A percentile compares a stretch with the other conserved stretches of the same genome.
phyloP scores from a whole-genome alignment of 1,284 basidiomycete genomes.

The Irpex sp. region DNA sequence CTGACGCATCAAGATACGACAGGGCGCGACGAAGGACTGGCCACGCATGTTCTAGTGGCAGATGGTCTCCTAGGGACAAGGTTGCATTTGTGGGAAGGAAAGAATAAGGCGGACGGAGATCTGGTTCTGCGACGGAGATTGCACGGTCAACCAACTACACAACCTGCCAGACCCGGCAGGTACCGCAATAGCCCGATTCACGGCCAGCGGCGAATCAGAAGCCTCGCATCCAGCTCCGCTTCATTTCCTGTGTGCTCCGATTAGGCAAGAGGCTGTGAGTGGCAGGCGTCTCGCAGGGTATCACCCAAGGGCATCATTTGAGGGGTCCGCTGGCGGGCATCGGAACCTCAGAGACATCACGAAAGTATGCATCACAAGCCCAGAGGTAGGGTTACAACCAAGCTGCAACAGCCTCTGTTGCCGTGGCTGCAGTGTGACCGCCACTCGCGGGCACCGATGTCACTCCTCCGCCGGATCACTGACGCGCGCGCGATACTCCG shows the following conservation, averaged over 20 bases:
- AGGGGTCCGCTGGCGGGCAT: neutral
- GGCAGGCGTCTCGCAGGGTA: neutral
- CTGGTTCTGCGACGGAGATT: constrained; percentile 15
- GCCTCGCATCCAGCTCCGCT: neutral
- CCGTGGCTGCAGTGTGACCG: neutral
- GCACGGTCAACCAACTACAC: constrained; percentile 8
- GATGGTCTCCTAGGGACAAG: constrained; percentile 2
- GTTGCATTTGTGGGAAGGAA: neutral
- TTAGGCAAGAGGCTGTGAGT: neutral
- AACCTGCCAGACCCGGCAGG: neutral
- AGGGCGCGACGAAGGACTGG: neutral
- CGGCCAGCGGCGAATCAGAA: too few relatives aligned
- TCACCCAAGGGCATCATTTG: neutral
- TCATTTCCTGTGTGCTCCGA: neutral
- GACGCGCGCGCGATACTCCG: constrained; percentile 17
- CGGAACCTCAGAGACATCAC: constrained; percentile 3
- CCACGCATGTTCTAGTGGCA: neutral
- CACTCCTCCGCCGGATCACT: constrained; percentile 18
- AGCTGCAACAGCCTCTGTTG: neutral
- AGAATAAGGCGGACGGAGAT: constrained; percentile 10
- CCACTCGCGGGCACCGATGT: neutral
- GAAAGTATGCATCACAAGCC: neutral
- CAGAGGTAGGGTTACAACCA: neutral
- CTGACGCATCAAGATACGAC: neutral
- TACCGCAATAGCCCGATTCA: constrained; percentile 3